Conservation (phyloP, 495 filamentous ascomycete genomes). For the Aspergillus haitiensis region DNA sequence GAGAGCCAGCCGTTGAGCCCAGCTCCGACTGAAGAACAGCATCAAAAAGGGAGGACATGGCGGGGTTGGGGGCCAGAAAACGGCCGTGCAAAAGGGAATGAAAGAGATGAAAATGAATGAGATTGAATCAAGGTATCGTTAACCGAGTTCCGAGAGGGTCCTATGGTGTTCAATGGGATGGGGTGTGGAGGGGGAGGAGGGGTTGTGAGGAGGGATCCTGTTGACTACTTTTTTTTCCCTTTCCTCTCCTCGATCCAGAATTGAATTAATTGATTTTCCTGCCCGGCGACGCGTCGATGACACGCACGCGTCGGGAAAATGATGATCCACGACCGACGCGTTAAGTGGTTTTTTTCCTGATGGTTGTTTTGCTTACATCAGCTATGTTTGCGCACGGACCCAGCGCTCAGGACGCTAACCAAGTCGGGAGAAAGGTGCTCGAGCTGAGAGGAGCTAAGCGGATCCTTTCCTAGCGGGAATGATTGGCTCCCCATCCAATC, state of each 20-base stretch:
- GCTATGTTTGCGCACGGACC: conserved; percentile 2
- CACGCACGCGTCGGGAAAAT: conserved; percentile 38
- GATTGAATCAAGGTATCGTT: background rate
- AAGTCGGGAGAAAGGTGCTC: conserved; percentile 22
- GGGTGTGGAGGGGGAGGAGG: background rate
- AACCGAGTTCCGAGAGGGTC: background rate
- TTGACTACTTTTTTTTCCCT: background rate
- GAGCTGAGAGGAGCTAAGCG: conserved; percentile 17
- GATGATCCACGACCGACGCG: conserved; percentile 32
- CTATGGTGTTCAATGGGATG: background rate
- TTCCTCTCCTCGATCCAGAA: background rate
- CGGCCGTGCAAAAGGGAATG: conserved; percentile 17
- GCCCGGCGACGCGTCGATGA: conserved; percentile 28
- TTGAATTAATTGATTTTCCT: conserved; percentile 8
- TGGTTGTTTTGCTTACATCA: conserved; percentile 13
- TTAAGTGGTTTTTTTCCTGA: conserved; percentile 40
- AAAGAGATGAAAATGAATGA: background rate
- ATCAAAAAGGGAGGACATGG: conserved; percentile 56
- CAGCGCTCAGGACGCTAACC: conserved; percentile 15
- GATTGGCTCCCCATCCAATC: conserved; percentile 14
- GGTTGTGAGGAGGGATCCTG: background rate
- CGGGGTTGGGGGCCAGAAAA: conserved; percentile 27
- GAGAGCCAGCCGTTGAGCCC: conserved; percentile 41
- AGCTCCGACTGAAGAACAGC: conserved; percentile 53
- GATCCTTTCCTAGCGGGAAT: conserved; percentile 17